Evolutionary conservation across 371 early-diverging fungal genomes (phyloP), one percentile per base, ranked within the genome.

Genomic region (Mortierella sp.): DNA sequence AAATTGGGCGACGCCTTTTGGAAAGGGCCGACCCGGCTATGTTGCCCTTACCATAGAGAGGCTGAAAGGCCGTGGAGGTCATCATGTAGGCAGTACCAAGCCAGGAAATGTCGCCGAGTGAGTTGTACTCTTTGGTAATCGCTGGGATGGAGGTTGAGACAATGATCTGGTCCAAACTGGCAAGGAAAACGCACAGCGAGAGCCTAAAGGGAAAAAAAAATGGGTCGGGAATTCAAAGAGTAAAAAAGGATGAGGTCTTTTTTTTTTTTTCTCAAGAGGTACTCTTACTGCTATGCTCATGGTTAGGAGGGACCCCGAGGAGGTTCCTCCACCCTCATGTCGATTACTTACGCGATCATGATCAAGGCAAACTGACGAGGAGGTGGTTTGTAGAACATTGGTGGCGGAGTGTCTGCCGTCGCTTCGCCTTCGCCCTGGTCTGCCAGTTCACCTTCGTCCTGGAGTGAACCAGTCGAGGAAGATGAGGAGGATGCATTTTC

Each of bases 101-200:
- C 95, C 93, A 94, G 0, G 93, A 86, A 19, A 88, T 86, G 21
- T 87, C 66, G 28, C 83, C 82, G 0, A 93, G 80, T 15, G 88
- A 85, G 23, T 91, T 84, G 71, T 95, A 94, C 25, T 94, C 94
- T 16, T 82, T 85, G 23, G 92, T 89, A 64, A 97, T 95, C 19
- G 85, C 87, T 45, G 93, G 89, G 28, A 93, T 85, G 37, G 93
- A 89, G 18, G 91, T 93, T n/a, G 95, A 89, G 12, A 97, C 89
- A 66, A 95, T 92, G 25, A 94, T 94, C 62, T 86, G 84, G 69
- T 93, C 93, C 43, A 93, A 80, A 50, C 85, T 87, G 1, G 88
- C 88, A 25, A 91, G 83, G 74, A 93, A 91, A 19, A 89, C 75
- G 26, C 82, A 81, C 12, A 88, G 57, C 0, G 70, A 68, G 6